These are phyloP conservation scores for Penicillium freii DNA, from an alignment of 2,329 filamentous ascomycete genomes.

Conservation along the genomic window DNA sequence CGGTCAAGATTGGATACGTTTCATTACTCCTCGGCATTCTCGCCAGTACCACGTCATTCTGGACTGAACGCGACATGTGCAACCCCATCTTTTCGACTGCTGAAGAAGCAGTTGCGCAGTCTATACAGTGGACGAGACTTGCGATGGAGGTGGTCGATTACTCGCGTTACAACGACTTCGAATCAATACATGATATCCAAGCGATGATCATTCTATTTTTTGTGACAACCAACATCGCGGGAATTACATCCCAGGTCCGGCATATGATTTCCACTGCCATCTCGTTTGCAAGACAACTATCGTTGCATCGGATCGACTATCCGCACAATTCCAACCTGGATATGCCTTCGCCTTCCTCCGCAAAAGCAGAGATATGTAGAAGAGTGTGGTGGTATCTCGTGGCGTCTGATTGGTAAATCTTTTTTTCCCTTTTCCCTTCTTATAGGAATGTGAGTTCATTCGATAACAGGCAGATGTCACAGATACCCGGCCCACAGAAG, in stretches of 20 bases:
- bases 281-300: slow-evolving; percentile 23
- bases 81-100: slow-evolving; percentile 15
- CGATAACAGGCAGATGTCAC: slow-evolving; percentile 30
- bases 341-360: slow-evolving; percentile 22
- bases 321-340: slow-evolving; percentile 12
- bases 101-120: slow-evolving; percentile 30
- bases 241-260: slow-evolving; percentile 34
- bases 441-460: not conserved
- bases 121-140: slow-evolving; percentile 31
- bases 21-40: slow-evolving; percentile 35
- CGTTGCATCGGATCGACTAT: slow-evolving; percentile 22
- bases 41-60: slow-evolving; percentile 33
- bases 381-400: slow-evolving; percentile 46
- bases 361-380: slow-evolving; percentile 37
- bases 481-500: slow-evolving; percentile 34
- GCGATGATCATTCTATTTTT: slow-evolving; percentile 37
- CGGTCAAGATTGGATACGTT: slow-evolving; percentile 28
- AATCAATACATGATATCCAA: slow-evolving; percentile 39
- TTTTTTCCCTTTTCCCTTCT: not conserved
- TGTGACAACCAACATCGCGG: slow-evolving; percentile 35
- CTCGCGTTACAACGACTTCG: slow-evolving; percentile 21
- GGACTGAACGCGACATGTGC: slow-evolving; percentile 25
- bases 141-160: slow-evolving; percentile 36
- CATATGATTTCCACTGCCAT: slow-evolving; percentile 33
- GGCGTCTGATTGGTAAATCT: slow-evolving; percentile 37